Conservation (phyloP, 208 protist species). For the Acanthamoeba sp. region DNA sequence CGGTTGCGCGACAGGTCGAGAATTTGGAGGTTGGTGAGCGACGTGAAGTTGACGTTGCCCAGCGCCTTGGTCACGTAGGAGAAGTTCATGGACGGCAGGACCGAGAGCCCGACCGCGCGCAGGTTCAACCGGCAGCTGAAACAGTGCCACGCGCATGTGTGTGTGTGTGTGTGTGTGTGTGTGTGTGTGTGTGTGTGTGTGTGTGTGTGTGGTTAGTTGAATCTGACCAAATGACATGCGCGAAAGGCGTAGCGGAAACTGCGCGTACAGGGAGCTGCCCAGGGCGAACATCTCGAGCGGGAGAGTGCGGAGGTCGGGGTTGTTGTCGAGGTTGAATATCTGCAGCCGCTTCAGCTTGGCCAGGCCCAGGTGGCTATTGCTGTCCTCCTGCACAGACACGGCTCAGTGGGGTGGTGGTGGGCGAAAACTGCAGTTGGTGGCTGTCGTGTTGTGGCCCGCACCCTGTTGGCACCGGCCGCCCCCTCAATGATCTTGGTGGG, state of each 20-base stretch:
- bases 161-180: too few species aligned
- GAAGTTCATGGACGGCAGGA: constrained; percentile 53
- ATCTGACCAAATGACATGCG: too few species aligned
- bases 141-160: too few species aligned
- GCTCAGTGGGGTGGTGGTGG: too few species aligned
- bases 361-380: background rate
- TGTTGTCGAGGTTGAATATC: constrained; percentile 28
- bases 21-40: constrained; percentile 28
- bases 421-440: background rate
- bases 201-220: too few species aligned
- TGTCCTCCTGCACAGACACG: background rate
- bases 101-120: background rate
- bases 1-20: constrained; percentile 39
- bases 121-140: constrained; percentile 16
- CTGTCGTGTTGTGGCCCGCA: background rate
- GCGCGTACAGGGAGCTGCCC: constrained; percentile 9
- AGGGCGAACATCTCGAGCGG: constrained; percentile 43
- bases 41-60: constrained; percentile 51
- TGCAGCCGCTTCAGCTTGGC: constrained; percentile 15
- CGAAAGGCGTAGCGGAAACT: too few species aligned
- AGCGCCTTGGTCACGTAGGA: constrained; percentile 58
- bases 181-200: too few species aligned
- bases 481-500: constrained; percentile 59
- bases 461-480: background rate
- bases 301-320: background rate